A percentile compares a stretch with the other conserved stretches of the same genome.
phyloP scores from a whole-genome alignment of 176 grass and related monocot genomes.

The Hsuehochloa calcarea region DNA sequence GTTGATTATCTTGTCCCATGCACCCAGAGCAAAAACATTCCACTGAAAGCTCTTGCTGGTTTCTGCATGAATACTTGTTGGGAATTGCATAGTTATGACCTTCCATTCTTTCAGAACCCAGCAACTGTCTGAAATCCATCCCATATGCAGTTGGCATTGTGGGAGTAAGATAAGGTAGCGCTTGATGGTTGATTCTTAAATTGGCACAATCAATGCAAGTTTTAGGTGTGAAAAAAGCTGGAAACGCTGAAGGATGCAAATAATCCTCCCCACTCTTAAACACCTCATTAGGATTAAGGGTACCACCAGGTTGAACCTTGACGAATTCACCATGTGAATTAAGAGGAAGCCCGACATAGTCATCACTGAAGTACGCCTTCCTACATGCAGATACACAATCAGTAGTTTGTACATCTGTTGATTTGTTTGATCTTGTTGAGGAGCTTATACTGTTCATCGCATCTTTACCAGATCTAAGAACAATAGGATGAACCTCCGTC shows the following conservation, averaged over 20 bases:
- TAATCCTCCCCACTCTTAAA: constrained; percentile 28
- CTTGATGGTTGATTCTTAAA: constrained; percentile 42
- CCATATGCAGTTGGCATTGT: constrained; percentile 31
- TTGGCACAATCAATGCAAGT: constrained; percentile 31
- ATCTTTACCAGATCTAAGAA: constrained; percentile 48
- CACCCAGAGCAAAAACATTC: constrained; percentile 37
- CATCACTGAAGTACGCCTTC: constrained; percentile 37
- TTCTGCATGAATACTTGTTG: constrained; percentile 15
- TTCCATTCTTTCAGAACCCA: constrained; percentile 57
- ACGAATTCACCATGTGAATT: constrained; percentile 91
- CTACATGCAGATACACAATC: constrained; percentile 45
- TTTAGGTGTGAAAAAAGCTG: constrained; percentile 26
- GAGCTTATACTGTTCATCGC: constrained; percentile 48
- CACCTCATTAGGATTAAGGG: constrained; percentile 35
- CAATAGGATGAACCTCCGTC: constrained; percentile 30
- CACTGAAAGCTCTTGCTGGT: constrained; percentile 23
- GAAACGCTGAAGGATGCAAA: constrained; percentile 31
- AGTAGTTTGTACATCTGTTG: constrained; percentile 38
- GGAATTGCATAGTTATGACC: constrained; percentile 23
- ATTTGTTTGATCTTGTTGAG: constrained; percentile 64
- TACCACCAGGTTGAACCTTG: constrained; percentile 50
- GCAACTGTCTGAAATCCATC: constrained; percentile 47
- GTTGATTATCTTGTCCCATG: constrained; percentile 22
- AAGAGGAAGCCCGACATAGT: constrained; percentile 71
- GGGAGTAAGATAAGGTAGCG: constrained; percentile 24